Percentiles rank a stretch among this genome's conserved stretches.
Conservation (phyloP, 306 rosid genomes). For the Cucurbita argyrosperma region DNA sequence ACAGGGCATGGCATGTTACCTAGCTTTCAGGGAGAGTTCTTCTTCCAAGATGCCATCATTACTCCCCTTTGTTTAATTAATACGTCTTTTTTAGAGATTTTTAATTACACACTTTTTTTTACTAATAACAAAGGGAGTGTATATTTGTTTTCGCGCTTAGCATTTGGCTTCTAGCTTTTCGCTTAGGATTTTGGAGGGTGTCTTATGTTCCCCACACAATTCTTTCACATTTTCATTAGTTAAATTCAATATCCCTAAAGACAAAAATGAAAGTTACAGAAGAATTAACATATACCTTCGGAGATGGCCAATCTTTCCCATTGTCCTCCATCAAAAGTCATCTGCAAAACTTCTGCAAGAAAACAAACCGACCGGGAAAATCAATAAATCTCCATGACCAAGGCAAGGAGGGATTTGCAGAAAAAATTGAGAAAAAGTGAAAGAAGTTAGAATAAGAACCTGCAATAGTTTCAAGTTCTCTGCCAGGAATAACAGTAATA, state of each 20-base stretch:
- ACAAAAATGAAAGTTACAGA: not conserved
- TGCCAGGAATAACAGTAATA: slow-evolving; percentile 66
- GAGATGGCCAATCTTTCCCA: slow-evolving; percentile 36
- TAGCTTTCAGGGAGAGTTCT: not conserved
- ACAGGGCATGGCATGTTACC: not conserved
- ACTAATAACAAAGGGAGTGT: not conserved
- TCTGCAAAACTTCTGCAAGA: slow-evolving; percentile 72
- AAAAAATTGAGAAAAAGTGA: not conserved
- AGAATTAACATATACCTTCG: slow-evolving; percentile 37
- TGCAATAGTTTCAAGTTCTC: slow-evolving; percentile 68
- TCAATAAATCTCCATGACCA: slow-evolving; percentile 6
- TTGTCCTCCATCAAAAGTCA: slow-evolving; percentile 40
- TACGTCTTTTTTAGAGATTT: not conserved
- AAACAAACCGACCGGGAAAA: slow-evolving; percentile 10
- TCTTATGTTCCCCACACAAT: not conserved
- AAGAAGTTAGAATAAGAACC: slow-evolving; percentile 27
- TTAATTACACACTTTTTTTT: not conserved
- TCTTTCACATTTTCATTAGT: not conserved
- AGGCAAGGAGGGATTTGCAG: not conserved
- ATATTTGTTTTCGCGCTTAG: not conserved
- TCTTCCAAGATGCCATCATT: not conserved
- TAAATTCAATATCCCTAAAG: not conserved
- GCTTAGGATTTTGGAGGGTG: not conserved
- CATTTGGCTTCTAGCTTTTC: not conserved
- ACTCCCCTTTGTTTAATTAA: not conserved